Evolutionary conservation across 208 protist species (phyloP).

Genomic region (Leishmania turanica): DNA sequence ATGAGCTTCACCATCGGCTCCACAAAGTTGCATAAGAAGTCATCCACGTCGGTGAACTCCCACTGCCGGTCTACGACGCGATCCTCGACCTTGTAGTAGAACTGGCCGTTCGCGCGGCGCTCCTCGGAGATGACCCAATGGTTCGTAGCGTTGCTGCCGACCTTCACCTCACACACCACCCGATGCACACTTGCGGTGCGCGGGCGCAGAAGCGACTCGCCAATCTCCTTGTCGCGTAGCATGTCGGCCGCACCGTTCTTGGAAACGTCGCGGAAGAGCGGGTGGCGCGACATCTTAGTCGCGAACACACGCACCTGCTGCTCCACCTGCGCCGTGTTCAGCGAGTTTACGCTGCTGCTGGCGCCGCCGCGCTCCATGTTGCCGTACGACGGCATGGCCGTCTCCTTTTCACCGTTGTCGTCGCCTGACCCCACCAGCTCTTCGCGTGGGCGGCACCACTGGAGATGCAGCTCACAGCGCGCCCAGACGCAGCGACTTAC

Average conservation of each 20-base stretch:
- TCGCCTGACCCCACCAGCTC: slow-evolving; percentile 7
- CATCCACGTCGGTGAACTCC: slow-evolving; percentile 81
- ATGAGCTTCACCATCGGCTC: slow-evolving; percentile 61
- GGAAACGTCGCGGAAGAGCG: slow-evolving; percentile 70
- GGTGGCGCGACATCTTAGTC: slow-evolving; percentile 82
- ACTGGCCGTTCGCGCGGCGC: slow-evolving; percentile 55
- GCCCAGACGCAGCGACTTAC: slow-evolving; percentile 68
- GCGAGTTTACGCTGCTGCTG: slow-evolving; percentile 70
- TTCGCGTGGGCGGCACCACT: slow-evolving; percentile 69
- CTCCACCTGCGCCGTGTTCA: slow-evolving; percentile 58
- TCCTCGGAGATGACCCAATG: slow-evolving; percentile 81
- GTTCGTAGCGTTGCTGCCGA: slow-evolving; percentile 55
- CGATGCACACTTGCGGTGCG: slow-evolving; percentile 36
- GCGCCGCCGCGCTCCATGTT: slow-evolving; percentile 30
- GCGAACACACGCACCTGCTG: slow-evolving; percentile 61
- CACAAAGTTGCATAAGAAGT: slow-evolving; percentile 75
- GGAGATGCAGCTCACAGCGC: slow-evolving; percentile 71
- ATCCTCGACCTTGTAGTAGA: slow-evolving; percentile 79
- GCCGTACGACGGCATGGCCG: slow-evolving; percentile 41
- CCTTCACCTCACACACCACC: slow-evolving; percentile 77
- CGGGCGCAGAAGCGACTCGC: slow-evolving; percentile 79
- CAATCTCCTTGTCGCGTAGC: slow-evolving; percentile 82
- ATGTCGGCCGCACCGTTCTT: slow-evolving; percentile 47
- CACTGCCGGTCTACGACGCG: slow-evolving; percentile 36
- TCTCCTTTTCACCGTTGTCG: slow-evolving; percentile 9